These are phyloP conservation scores for Aphanomyces invadans DNA, from an alignment of 352 stramenopile genomes.

Conservation along the genomic window DNA sequence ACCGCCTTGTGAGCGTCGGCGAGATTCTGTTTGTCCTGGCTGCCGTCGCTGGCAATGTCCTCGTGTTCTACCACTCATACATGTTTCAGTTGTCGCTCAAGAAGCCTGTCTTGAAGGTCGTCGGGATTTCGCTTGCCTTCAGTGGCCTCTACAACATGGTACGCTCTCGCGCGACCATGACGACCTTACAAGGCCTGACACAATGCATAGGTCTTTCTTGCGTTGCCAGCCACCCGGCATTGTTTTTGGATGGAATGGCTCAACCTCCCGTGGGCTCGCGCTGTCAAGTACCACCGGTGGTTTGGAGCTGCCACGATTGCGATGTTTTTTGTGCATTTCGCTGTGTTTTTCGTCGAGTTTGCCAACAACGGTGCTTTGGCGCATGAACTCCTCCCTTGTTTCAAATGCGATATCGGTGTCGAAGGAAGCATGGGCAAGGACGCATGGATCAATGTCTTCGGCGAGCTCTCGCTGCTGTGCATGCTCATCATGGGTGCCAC, in stretches of 20 bases:
- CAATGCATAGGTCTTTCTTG: constrained; percentile 43
- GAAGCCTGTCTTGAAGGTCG: neutral
- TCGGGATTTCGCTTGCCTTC: constrained; percentile 30
- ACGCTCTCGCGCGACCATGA: too few relatives aligned
- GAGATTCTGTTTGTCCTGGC: constrained; percentile 50
- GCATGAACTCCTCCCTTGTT: constrained; percentile 31
- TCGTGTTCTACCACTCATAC: constrained; percentile 48
- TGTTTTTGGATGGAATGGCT: constrained; percentile 63
- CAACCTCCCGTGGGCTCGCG: constrained; percentile 50
- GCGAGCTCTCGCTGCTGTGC: constrained; percentile 34
- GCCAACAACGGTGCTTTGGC: constrained; percentile 26
- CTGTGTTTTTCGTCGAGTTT: constrained; percentile 33
- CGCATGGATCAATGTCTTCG: constrained; percentile 48
- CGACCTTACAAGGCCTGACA: neutral
- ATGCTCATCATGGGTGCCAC: constrained; percentile 34
- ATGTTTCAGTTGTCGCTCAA: constrained; percentile 22
- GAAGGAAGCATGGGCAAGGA: constrained; percentile 29
- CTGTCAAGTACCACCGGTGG: constrained; percentile 49
- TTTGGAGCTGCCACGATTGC: constrained; percentile 41
- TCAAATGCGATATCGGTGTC: constrained; percentile 32
- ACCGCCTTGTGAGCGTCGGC: constrained; percentile 39
- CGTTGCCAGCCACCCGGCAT: constrained; percentile 49
- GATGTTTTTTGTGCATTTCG: constrained; percentile 37
- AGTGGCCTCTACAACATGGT: constrained; percentile 64
- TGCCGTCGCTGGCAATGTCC: constrained; percentile 42